Base-by-base conservation (phyloP, 306 rosid species). In the Castanea sativa region DNA sequence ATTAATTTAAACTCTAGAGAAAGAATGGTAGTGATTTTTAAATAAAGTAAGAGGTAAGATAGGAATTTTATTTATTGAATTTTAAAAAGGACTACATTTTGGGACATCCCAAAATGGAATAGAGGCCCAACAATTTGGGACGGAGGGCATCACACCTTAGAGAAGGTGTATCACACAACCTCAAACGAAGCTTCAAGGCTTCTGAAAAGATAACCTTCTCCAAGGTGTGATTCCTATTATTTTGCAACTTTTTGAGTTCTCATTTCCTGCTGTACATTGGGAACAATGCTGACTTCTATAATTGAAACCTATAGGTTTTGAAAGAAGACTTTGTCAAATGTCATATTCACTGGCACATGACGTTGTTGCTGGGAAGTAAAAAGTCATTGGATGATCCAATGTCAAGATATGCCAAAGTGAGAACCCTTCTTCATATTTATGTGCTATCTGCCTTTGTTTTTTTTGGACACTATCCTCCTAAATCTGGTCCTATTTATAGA, bases 281-380 rank as follows among this genome's bases (percentile, higher is more conserved):
- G 23, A 19, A 69, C 78, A 49, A 70, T 53, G 21, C 53, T 74
- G 10, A 76, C 30, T 52, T 73, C 67, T 72, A 69, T 73, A 78
- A 73, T 19, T 79, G 70, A 73, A 72, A 55, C 71, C 52, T 84
- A 84, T 73, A 94, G 97, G 91, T 94, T 76, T 76, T 94, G 82
- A 82, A 87, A 11, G 95, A 91, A 87, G 97, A 92, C 87, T 82
- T 90, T 55, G 77, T 88, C 78, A 94, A 88, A 90, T 90, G 97
- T 74, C 97, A 91, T 69, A 82, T 91, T 83, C 91, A 80, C 73
- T 89, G 95, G 29, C 91, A 84, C 71, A 78, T 92, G 88, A 80
- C 77, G 60, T 88, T 93, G 1, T 74, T 86, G 64, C 53, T 91
- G 76, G 87, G 64, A 71, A 82, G 85, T 81, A 69, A 33, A 61